These are phyloP conservation scores for Aspergillus glaucus DNA, from an alignment of 2,329 filamentous ascomycete species.

Conservation along the genomic window DNA sequence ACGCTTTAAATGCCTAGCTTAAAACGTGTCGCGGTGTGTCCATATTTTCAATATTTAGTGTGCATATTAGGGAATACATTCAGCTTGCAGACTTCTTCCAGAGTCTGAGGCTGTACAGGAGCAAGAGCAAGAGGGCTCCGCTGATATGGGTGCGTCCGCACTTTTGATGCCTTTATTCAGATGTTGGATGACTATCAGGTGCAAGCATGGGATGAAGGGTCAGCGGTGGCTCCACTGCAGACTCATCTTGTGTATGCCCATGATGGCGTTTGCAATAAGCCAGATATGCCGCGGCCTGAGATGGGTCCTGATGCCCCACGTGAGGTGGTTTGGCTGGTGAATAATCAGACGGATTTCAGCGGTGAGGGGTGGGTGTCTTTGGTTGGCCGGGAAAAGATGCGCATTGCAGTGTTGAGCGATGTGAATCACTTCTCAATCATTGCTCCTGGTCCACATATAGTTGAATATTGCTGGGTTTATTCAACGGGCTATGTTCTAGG, in stretches of 20 bases:
- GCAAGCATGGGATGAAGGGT: too few species aligned
- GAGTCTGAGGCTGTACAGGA: conserved; percentile 40
- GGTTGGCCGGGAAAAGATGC: conserved; percentile 30
- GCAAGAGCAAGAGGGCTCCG: conserved; percentile 36
- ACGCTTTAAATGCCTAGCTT: too few species aligned
- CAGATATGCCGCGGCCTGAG: conserved; percentile 29
- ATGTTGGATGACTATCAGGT: conserved; percentile 30
- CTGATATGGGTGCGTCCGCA: conserved; percentile 48
- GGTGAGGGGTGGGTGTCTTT: conserved; percentile 43
- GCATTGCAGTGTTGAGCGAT: conserved; percentile 22
- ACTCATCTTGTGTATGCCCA: conserved; percentile 36
- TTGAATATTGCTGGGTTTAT: too few species aligned
- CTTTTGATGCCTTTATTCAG: conserved; percentile 47
- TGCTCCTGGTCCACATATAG: too few species aligned
- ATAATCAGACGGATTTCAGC: conserved; percentile 42
- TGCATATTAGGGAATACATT: too few species aligned
- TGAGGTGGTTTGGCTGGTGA: conserved; percentile 44
- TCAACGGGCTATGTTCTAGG: too few species aligned
- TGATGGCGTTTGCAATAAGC: conserved; percentile 40
- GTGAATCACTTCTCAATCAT: conserved; percentile 29
- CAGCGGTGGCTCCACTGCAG: too few species aligned
- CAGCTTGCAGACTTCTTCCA: conserved; percentile 38
- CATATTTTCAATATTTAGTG: too few species aligned
- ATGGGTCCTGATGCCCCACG: conserved; percentile 35
- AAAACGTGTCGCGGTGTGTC: too few species aligned